These are phyloP conservation scores for Oemleria cerasiformis DNA, from an alignment of 306 rosid species.

Conservation along the genomic window DNA sequence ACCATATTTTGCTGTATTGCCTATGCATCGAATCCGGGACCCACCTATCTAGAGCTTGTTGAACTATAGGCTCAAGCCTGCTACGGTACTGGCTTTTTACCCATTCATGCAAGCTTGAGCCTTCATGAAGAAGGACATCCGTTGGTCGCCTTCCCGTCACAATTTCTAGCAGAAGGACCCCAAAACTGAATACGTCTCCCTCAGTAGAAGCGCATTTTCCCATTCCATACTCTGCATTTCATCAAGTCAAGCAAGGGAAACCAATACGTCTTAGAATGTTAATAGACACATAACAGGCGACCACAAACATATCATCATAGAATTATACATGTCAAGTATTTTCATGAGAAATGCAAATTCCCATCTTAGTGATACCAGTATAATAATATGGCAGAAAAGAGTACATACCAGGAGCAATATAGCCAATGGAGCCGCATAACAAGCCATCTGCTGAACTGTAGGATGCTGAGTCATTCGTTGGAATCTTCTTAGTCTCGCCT, in stretches of 20 bases:
- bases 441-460: slow-evolving; percentile 69
- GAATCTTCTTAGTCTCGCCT: slow-evolving; percentile 27
- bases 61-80: slow-evolving; percentile 49
- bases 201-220: slow-evolving; percentile 68
- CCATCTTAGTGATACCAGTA: not conserved
- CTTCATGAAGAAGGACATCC: slow-evolving; percentile 58
- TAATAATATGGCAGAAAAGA: not conserved
- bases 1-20: slow-evolving; percentile 33
- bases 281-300: not conserved
- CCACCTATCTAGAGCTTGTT: slow-evolving; percentile 50
- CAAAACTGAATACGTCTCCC: slow-evolving; percentile 85
- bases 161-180: slow-evolving; percentile 71
- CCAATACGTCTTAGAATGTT: not conserved
- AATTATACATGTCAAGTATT: too few relatives aligned
- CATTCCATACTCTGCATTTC: slow-evolving; percentile 71
- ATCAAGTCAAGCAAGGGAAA: slow-evolving; percentile 14
- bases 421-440: slow-evolving; percentile 82
- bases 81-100: slow-evolving; percentile 61
- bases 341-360: not conserved
- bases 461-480: slow-evolving; percentile 37
- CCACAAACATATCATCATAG: too few relatives aligned
- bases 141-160: slow-evolving; percentile 75
- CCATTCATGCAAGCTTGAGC: slow-evolving; percentile 79
- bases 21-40: slow-evolving; percentile 27
- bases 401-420: slow-evolving; percentile 85